Base-by-base conservation (phyloP, 805 yeast species). In the Pichia deserticola region DNA sequence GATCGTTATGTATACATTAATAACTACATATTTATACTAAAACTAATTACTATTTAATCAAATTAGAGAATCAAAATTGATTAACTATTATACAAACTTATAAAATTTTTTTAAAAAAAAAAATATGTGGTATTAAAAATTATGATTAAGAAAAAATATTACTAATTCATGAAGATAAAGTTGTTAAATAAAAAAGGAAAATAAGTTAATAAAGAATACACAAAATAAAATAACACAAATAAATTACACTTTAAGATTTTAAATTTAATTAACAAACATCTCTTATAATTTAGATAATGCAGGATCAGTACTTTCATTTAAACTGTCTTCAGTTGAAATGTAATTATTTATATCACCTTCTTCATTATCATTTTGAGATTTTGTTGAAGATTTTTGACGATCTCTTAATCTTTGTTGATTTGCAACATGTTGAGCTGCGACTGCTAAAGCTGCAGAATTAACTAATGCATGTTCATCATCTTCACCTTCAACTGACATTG, bases 221-320 rank as follows among this genome's bases (percentile, higher is more conserved):
- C 20, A 32, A 32, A 32, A 32, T 32, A 32, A 32, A 32, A 32
- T 32, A 32, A 9, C 11, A 8, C 34, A 11, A 32, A 9, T 32
- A 32, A 32, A 32, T 32, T 20, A 20, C 20, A 20, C 2, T 20
- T 20, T 20, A 20, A 20, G 20, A 20, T 20, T 20, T 20, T 2
- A 20, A 20, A 20, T 20, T 20, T n/a, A 32, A 38, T 7, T 32
- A 25, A 32, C 20, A 20, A 20, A 20, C 20, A 20, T 20, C 20
- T 20, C 20, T 36, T 47, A 47, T 42, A 47, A 37, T 36, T 48
- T 48, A 6, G 51, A 46, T 29, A 52, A 48, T 13, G 57, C 57
- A 10, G 59, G 60, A 52, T 57, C 60, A 5, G 60, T 56, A 13
- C 53, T 53, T n/a, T 51, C 54, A 13, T 43, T 43, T 29, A 43